phyloP scores from a whole-genome alignment of 257 asterid species.

The Jacaranda mimosifolia region DNA sequence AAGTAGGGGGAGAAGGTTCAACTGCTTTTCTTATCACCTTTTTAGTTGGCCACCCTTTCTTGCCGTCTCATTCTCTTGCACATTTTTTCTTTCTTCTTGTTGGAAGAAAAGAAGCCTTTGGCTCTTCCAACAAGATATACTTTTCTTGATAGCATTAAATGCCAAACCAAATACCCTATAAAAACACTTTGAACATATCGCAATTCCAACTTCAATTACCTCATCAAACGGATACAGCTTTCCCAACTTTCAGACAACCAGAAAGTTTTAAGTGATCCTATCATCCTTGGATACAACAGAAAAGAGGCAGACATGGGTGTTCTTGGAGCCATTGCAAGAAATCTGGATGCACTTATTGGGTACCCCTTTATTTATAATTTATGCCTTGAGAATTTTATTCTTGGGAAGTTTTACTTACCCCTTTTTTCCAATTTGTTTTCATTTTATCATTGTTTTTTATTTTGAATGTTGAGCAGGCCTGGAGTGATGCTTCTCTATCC shows the following conservation, averaged over 20 bases:
- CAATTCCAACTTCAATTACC: conserved; percentile 13
- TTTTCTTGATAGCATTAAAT: conserved; percentile 45
- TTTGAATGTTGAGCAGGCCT: conserved; percentile 61
- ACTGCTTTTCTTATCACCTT: not conserved
- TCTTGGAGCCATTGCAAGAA: conserved; percentile 69
- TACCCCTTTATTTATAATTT: conserved; percentile 20
- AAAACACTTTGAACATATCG: conserved; percentile 6
- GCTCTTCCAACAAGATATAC: conserved; percentile 54
- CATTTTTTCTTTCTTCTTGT: conserved; percentile 33
- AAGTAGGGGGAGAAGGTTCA: not conserved
- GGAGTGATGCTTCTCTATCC: conserved; percentile 91
- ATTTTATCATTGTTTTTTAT: not conserved
- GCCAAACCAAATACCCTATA: conserved; percentile 25
- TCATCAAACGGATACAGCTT: conserved; percentile 18
- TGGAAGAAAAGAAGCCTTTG: conserved; percentile 67
- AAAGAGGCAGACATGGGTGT: conserved; percentile 58
- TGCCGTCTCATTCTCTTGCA: conserved; percentile 42
- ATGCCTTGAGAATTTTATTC: not conserved
- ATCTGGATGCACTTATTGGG: conserved; percentile 79
- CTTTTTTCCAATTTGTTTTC: not conserved
- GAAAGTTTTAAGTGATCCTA: not conserved
- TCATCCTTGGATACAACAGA: not conserved
- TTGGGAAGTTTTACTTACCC: not conserved
- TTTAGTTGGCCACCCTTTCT: not conserved
- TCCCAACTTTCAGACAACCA: not conserved